Conservation (phyloP, 2,329 filamentous ascomycete genomes). For the Fusarium paranaense region DNA sequence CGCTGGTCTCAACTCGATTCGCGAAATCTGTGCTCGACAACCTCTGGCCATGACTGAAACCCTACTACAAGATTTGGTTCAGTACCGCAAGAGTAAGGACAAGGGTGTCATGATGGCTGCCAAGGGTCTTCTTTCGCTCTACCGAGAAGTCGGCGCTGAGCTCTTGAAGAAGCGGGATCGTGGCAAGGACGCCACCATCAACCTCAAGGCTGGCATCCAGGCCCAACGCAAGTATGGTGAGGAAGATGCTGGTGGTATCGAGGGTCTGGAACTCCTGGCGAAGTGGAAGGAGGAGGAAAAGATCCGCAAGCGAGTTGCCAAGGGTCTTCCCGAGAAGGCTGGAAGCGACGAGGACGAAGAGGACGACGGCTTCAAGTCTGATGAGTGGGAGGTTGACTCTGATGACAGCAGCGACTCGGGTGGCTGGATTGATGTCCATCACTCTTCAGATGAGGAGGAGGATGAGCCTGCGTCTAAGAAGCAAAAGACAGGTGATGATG, state of each 20-base stretch:
- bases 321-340: constrained; percentile 72
- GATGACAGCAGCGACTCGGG: constrained; percentile 76
- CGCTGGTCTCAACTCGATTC: constrained; percentile 92
- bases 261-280: constrained; percentile 90
- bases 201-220: constrained; percentile 79
- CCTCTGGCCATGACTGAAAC: constrained; percentile 97
- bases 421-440: constrained; percentile 93
- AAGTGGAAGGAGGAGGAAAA: constrained; percentile 94
- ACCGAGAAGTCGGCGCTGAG: constrained; percentile 90
- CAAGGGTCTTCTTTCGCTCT: constrained; percentile 89
- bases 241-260: constrained; percentile 82
- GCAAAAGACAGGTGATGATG: constrained; percentile 47
- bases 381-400: constrained; percentile 72
- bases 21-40: constrained; percentile 92
- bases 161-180: constrained; percentile 90
- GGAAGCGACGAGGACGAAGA: constrained; percentile 71
- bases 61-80: constrained; percentile 92
- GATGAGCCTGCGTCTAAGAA: constrained; percentile 69
- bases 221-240: constrained; percentile 86
- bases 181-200: constrained; percentile 90
- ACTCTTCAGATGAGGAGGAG: constrained; percentile 81
- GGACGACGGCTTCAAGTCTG: constrained; percentile 65
- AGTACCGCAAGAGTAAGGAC: constrained; percentile 97
- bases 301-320: constrained; percentile 76
- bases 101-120: constrained; percentile 99